Evolutionary conservation across 2,329 filamentous ascomycete species (phyloP).

Genomic region (Pseudogymnoascus sp.): DNA sequence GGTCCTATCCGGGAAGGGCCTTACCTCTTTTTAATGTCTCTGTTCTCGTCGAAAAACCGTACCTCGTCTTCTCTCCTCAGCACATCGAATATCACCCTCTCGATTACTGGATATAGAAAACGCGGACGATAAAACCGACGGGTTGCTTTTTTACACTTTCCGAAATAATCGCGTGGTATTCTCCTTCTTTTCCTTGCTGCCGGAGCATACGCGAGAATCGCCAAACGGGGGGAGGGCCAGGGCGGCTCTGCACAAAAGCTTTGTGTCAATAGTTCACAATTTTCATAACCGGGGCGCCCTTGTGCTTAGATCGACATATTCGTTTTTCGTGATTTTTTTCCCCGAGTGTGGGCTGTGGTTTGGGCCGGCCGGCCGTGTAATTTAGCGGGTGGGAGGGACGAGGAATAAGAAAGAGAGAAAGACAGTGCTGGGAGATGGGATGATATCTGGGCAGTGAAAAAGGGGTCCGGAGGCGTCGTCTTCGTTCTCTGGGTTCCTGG

Average conservation of each 20-base stretch:
- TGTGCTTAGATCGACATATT: constrained; percentile 9
- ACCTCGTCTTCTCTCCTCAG: background rate
- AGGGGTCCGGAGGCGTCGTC: background rate
- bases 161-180: constrained; percentile 22
- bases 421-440: background rate
- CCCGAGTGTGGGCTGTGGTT: constrained; percentile 6
- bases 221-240: background rate
- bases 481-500: background rate
- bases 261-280: constrained; percentile 25
- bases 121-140: constrained; percentile 16
- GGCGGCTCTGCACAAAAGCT: constrained; percentile 22
- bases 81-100: constrained; percentile 12
- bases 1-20: constrained; percentile 19
- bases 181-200: constrained; percentile 19
- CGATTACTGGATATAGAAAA: constrained; percentile 16
- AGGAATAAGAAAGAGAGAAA: background rate
- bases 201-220: constrained; percentile 16
- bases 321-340: background rate
- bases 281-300: constrained; percentile 12
- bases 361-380: constrained; percentile 26
- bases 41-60: constrained; percentile 8
- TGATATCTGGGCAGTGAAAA: background rate
- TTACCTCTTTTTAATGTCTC: constrained; percentile 13
- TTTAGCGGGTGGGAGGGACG: constrained; percentile 14
- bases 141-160: constrained; percentile 23